Evolutionary conservation across 352 stramenopile species (phyloP).

Genomic region (Globisporangium cederbergense): DNA sequence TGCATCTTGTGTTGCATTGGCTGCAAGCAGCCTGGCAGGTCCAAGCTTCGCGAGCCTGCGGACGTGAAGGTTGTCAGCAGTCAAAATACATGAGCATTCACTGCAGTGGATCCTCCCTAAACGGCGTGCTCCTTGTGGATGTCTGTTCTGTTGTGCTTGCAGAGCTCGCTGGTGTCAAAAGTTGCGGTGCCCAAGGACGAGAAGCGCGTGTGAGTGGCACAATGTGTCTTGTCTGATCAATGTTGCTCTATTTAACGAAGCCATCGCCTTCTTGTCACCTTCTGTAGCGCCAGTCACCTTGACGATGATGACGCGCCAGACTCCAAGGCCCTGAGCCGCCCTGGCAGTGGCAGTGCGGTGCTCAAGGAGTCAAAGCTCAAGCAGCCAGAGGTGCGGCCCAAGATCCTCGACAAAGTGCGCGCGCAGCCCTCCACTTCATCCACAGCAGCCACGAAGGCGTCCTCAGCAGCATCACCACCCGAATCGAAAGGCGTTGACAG

Average conservation of each 20-base stretch:
- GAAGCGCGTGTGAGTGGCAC: constrained; percentile 26
- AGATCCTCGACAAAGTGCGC: constrained; percentile 43
- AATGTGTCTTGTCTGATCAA: neutral
- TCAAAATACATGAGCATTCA: too few relatives aligned
- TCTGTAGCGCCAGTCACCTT: constrained; percentile 12
- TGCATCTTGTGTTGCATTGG: neutral
- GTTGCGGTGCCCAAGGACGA: constrained; percentile 26
- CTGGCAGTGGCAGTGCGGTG: constrained; percentile 8
- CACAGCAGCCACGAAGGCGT: neutral
- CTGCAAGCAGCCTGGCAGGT: constrained; percentile 13
- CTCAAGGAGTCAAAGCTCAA: constrained; percentile 75
- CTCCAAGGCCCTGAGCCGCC: constrained; percentile 13
- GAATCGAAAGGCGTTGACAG: constrained; percentile 10
- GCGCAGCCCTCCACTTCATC: constrained; percentile 14
- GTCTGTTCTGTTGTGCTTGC: neutral
- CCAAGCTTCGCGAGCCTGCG: constrained; percentile 29
- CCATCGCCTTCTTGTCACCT: neutral
- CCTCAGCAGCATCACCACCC: neutral
- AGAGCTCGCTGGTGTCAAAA: constrained; percentile 13
- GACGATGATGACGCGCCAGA: constrained; percentile 17
- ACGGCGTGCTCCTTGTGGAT: neutral
- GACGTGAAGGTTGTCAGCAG: constrained; percentile 23
- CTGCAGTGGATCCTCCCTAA: too few relatives aligned
- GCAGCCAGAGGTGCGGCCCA: constrained; percentile 44
- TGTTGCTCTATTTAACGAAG: neutral